Conservation (phyloP, 371 early-diverging fungal genomes). For the Funneliformis caledonium region DNA sequence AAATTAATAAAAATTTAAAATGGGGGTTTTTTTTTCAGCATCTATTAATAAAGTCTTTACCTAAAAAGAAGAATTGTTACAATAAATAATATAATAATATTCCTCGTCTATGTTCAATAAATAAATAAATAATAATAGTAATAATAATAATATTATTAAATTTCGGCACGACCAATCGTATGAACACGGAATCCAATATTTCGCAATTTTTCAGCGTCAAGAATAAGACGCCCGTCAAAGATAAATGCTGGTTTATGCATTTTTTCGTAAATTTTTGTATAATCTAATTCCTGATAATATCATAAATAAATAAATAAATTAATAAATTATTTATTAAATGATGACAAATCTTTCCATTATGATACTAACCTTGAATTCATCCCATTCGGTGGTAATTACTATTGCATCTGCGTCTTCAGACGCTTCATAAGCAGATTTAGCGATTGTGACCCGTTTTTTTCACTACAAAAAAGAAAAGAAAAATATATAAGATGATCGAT, state of each 20-base stretch:
- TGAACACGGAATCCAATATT: slow-evolving; percentile 87
- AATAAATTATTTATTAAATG: not conserved
- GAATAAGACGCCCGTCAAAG: slow-evolving; percentile 91
- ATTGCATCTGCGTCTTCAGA: slow-evolving; percentile 80
- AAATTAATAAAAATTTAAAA: too few relatives aligned
- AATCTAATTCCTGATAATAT: slow-evolving; percentile 63
- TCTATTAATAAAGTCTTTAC: too few relatives aligned
- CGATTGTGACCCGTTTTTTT: slow-evolving; percentile 70
- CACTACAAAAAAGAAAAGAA: slow-evolving; percentile 45
- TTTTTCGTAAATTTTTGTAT: slow-evolving; percentile 65
- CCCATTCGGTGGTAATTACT: slow-evolving; percentile 92
- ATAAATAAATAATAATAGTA: too few relatives aligned
- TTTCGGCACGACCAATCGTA: slow-evolving; percentile 63
- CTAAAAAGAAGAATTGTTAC: too few relatives aligned
- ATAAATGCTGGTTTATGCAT: slow-evolving; percentile 93
- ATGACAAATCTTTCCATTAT: not conserved
- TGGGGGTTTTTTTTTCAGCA: too few relatives aligned
- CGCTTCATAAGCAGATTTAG: slow-evolving; percentile 68
- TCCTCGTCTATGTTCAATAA: too few relatives aligned
- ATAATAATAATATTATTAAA: not conserved
- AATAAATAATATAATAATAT: too few relatives aligned
- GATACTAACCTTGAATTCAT: slow-evolving; percentile 76
- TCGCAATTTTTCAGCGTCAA: slow-evolving; percentile 74
- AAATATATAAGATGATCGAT: not conserved
- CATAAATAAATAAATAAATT: not conserved